Evolutionary conservation across 345 rosid genomes (phyloP).

Genomic region (Anacardium occidentale): DNA sequence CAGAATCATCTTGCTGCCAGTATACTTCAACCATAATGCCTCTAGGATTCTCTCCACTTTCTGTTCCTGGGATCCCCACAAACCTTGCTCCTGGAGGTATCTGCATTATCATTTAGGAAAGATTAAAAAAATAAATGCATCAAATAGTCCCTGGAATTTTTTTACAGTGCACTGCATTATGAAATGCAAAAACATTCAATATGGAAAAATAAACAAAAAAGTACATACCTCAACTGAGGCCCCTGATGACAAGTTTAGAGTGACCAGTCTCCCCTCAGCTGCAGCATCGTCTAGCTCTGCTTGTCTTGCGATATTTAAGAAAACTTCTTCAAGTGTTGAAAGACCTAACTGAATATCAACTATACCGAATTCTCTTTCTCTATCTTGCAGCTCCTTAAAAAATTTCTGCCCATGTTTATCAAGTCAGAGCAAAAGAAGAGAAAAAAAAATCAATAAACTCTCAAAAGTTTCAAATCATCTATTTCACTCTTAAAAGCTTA

Average conservation of each 20-base stretch:
- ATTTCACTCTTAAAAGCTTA: too few relatives aligned
- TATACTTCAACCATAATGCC: constrained; percentile 90
- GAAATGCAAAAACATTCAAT: background rate
- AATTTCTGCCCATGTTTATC: constrained; percentile 39
- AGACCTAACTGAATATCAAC: constrained; percentile 88
- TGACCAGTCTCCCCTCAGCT: constrained; percentile 65
- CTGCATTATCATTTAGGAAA: constrained; percentile 35
- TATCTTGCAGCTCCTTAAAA: constrained; percentile 72
- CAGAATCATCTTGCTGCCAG: constrained; percentile 85
- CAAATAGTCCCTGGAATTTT: background rate
- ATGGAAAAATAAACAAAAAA: background rate
- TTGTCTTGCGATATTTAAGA: constrained; percentile 86
- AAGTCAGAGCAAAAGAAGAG: constrained; percentile 13
- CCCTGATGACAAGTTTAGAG: constrained; percentile 67
- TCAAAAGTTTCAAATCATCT: too few relatives aligned
- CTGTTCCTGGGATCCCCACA: constrained; percentile 73
- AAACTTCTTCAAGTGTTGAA: constrained; percentile 94
- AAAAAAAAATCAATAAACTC: background rate
- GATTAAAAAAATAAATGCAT: background rate
- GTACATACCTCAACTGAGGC: constrained; percentile 51
- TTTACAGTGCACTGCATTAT: background rate
- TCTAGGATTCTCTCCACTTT: constrained; percentile 53
- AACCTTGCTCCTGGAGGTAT: constrained; percentile 81
- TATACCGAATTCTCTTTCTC: constrained; percentile 60
- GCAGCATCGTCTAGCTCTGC: constrained; percentile 93